Evolutionary conservation across 345 rosid species (phyloP), one percentile per base, ranked within the genome.

Genomic region (Camelina sativa): DNA sequence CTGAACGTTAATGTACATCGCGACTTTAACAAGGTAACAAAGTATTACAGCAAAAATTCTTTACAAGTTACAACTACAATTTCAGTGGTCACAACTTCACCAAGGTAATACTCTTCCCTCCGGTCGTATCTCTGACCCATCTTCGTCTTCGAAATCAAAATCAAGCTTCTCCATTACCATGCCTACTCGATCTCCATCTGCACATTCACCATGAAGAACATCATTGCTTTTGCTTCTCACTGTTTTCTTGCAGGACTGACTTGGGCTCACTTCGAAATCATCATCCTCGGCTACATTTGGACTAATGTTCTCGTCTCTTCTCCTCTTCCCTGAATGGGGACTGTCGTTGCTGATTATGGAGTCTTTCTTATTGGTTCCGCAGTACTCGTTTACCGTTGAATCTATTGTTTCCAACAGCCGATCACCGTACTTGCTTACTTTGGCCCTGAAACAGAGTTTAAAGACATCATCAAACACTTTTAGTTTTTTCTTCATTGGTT

Each of bases 371-470:
- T 82, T 82, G 22, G 81, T 71, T 73, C 80, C 82, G 59, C 84
- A 69, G 82, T 77, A 78, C 47, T 90, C 91, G 55, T 69, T 87
- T 12, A 92, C 79, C 13, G 92, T 86, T 23, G 87, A 76, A 77
- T 95, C 96, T 77, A 90, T 92, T 38, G 97, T 89, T 84, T 89
- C 90, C 68, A 95, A 81, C 80, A 92, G 34, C 30, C 86, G 89
- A 59, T 89, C 97, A 60, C 99, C 96, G 8, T 87, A 92, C 75
- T 87, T 87, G 47, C 77, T 83, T 66, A 92, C 81, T 87, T 92
- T 92, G 16, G 85, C 96, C 85, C 97, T 92, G 76, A 51, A 74
- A 71, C 60, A 35, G 9, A 46, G 32, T 63, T 69, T 19, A 35
- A 23, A 16, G 55, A 51, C 53, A n/a, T 50, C 28, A 40, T 41